Conservation (phyloP, 805 yeast species). For the Wickerhamiella galacta region DNA sequence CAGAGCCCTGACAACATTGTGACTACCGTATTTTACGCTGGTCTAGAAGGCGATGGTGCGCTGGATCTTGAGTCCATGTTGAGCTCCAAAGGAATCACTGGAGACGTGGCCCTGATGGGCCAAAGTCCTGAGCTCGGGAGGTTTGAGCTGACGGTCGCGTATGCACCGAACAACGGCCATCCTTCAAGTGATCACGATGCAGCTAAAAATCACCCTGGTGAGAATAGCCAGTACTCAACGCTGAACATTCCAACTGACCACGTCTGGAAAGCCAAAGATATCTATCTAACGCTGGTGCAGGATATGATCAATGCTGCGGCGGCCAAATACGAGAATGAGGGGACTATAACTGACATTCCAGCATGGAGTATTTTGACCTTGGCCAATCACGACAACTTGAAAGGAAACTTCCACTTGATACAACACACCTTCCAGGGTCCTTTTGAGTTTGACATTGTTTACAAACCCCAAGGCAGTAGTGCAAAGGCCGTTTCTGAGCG, state of each 20-base stretch:
- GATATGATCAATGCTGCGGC: conserved; percentile 43
- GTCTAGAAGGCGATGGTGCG: conserved; percentile 44
- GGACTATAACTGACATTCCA: conserved; percentile 27
- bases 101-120: conserved; percentile 32
- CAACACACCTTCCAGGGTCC: conserved; percentile 62
- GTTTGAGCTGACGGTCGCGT: conserved; percentile 44
- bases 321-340: conserved; percentile 19
- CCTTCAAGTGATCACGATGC: conserved; percentile 36
- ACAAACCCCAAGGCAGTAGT: conserved; percentile 31
- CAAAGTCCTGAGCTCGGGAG: conserved; percentile 46
- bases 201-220: conserved; percentile 15
- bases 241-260: conserved; percentile 54
- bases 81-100: conserved; percentile 18
- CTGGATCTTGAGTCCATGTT: conserved; percentile 18
- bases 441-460: conserved; percentile 60
- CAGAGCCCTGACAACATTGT: conserved; percentile 33
- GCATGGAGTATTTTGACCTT: conserved; percentile 31
- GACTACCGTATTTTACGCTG: conserved; percentile 63
- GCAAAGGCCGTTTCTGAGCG: conserved; percentile 17
- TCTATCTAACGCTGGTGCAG: conserved; percentile 50
- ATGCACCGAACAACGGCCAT: conserved; percentile 32
- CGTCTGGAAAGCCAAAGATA: conserved; percentile 64
- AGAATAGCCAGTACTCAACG: conserved; percentile 46
- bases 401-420: conserved; percentile 63
- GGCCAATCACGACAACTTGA: conserved; percentile 35